Conservation (phyloP, 768 basidiomycete species). For the Rhodosporidiobolus odoratus region DNA sequence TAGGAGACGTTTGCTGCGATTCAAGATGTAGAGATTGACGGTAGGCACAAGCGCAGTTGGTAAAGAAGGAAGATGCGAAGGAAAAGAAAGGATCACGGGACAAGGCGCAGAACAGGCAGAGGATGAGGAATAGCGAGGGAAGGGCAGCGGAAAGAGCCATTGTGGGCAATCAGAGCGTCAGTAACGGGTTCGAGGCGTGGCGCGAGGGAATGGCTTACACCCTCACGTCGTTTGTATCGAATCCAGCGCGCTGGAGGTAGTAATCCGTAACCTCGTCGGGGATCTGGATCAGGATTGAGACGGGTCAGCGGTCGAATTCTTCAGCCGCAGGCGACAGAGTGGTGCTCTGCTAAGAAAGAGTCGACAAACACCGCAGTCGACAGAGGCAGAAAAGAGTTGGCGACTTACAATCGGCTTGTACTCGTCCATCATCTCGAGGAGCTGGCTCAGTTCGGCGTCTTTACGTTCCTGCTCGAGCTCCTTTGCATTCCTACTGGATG, state of each 20-base stretch:
- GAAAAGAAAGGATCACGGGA: neutral
- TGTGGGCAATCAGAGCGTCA: no score
- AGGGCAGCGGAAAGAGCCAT: no score
- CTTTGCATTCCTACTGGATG: slow-evolving; percentile 26
- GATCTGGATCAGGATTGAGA: slow-evolving; percentile 57
- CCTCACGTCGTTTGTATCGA: slow-evolving; percentile 89
- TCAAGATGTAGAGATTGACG: neutral
- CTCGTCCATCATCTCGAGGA: slow-evolving; percentile 91
- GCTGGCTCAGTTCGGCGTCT: slow-evolving; percentile 84
- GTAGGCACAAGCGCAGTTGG: neutral
- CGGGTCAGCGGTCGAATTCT: neutral
- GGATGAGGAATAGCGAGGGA: neutral
- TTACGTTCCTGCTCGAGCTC: slow-evolving; percentile 58
- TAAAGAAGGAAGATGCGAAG: neutral
- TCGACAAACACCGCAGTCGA: neutral
- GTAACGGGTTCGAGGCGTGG: neutral
- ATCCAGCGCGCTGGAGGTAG: slow-evolving; percentile 90
- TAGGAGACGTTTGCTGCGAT: slow-evolving; percentile 80
- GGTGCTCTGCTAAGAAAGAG: no score
- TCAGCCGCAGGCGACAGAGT: no score
- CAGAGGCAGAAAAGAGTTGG: neutral
- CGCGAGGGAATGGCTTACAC: slow-evolving; percentile 56
- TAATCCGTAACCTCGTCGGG: slow-evolving; percentile 97
- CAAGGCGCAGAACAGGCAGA: neutral
- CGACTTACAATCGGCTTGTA: slow-evolving; percentile 81